Conservation (phyloP, 345 rosid genomes). For the Turnera subulata region DNA sequence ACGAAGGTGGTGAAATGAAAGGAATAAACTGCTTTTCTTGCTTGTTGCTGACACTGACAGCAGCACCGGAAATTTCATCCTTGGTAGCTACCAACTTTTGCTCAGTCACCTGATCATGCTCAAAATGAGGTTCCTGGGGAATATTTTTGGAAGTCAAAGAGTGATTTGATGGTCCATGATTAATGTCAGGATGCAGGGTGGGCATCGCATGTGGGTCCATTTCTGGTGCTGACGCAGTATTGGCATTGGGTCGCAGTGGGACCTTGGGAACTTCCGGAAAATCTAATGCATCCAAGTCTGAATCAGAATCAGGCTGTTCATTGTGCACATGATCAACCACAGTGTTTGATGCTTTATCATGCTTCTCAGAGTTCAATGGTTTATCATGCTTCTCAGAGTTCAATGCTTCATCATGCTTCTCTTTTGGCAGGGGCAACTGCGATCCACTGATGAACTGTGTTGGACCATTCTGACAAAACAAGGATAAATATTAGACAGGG, state of each 20-base stretch:
- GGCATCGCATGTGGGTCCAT: conserved; percentile 18
- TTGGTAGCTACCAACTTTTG: conserved; percentile 28
- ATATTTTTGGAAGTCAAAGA: conserved; percentile 24
- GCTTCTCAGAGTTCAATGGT: conserved; percentile 49
- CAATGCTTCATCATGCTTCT: conserved; percentile 55
- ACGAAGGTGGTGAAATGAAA: conserved; percentile 45
- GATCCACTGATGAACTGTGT: conserved; percentile 68
- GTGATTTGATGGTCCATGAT: conserved; percentile 30
- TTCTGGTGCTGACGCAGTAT: conserved; percentile 39
- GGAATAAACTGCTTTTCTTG: conserved; percentile 64
- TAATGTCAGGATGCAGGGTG: conserved; percentile 17
- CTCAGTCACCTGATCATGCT: conserved; percentile 23
- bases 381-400: conserved; percentile 63
- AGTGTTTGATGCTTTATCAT: conserved; percentile 41
- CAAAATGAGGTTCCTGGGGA: conserved; percentile 29
- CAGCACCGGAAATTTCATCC: conserved; percentile 27
- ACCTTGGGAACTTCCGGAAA: conserved; percentile 78
- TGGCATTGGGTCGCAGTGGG: conserved; percentile 34
- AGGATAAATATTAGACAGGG: conserved; percentile 18
- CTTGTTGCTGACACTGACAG: conserved; percentile 13
- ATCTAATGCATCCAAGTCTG: conserved; percentile 46
- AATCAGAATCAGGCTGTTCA: conserved; percentile 53
- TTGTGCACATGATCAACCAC: conserved; percentile 23
- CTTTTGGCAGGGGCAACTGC: conserved; percentile 61
- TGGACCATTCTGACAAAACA: conserved; percentile 66